Evolutionary conservation across 805 yeast genomes (phyloP), one percentile per base, ranked within the genome.

Genomic region (Kuraishia capsulata): DNA sequence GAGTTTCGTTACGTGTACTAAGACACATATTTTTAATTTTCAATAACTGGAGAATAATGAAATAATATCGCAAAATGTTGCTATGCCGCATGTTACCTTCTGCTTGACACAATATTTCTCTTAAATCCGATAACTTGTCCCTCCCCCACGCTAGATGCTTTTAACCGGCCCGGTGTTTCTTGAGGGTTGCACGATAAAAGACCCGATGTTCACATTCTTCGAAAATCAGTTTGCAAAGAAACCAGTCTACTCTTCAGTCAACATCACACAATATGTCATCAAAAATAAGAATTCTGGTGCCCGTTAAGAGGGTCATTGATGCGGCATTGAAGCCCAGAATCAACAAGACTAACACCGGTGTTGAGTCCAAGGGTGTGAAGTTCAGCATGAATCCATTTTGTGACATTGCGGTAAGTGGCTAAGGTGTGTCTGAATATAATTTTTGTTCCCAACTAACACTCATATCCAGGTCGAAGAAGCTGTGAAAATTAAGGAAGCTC

Each of bases 341-440:
- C 61, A 88, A 88, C 68, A 79, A 85, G 59, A 66, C 94, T 11
- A 78, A 77, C 36, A 81, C 87, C 9, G 95, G 92, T 4, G 78
- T 84, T 36, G 96, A 88, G 49, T 77, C 90, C 39, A 76, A 82
- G 45, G 97, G 96, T 41, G 85, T 86, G 48, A 90, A 90, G 64
- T 88, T 81, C 68, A 76, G 87, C 54, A 86, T 90, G 59, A 92
- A 92, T 59, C 98, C 99, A 40, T 92, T 92, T 62, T 92, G 95
- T 64, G 98, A 92, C 62, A 92, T 92, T 56, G 98, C 98, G 6
- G 76, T 44, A 38, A 14, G 53, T 44, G 14, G 24, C 18, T 13
- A 37, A 32, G n/a, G n/a, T 17, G 20, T 17, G 8, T 14, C 38
- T 4, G 17, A 33, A 6, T 8, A 6, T 8, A 14, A 26, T 8